phyloP scores from a whole-genome alignment of 345 rosid species.

The Linum lewisii region DNA sequence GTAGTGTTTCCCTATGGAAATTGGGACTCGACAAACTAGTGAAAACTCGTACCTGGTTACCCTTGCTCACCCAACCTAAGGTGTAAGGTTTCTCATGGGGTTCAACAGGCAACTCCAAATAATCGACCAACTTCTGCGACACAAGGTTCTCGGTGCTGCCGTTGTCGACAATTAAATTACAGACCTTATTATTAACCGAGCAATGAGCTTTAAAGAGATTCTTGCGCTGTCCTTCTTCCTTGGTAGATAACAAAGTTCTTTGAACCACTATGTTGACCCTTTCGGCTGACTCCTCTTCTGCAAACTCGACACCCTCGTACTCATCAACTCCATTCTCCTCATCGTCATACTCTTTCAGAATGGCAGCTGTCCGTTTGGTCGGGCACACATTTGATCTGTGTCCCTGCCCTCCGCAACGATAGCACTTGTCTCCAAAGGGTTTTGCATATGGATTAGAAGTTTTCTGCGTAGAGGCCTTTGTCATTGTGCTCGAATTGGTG shows the following conservation, averaged over 20 bases:
- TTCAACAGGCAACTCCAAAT: too few relatives aligned
- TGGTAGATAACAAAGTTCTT: neutral
- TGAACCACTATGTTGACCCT: neutral
- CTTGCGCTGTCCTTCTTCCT: neutral
- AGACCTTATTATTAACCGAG: neutral
- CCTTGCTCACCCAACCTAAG: too few relatives aligned
- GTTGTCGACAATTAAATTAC: too few relatives aligned
- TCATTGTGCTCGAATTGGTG: neutral
- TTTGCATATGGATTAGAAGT: neutral
- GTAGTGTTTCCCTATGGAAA: slow-evolving; percentile 2
- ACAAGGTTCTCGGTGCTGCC: too few relatives aligned
- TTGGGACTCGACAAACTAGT: neutral
- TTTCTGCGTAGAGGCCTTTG: too few relatives aligned
- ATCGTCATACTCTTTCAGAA: neutral
- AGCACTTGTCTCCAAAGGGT: neutral
- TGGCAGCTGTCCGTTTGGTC: neutral
- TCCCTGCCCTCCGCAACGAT: neutral
- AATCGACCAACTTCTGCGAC: too few relatives aligned
- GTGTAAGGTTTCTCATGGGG: too few relatives aligned
- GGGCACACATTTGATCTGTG: neutral
- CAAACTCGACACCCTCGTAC: neutral
- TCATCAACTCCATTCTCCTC: neutral
- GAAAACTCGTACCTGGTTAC: neutral
- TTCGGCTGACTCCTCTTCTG: neutral
- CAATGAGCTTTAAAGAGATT: neutral